A percentile compares a stretch with the other conserved stretches of the same genome.
These are phyloP conservation scores for Curvularia hawaiiensis DNA, from an alignment of 2,329 filamentous ascomycete species.

Conservation along the genomic window DNA sequence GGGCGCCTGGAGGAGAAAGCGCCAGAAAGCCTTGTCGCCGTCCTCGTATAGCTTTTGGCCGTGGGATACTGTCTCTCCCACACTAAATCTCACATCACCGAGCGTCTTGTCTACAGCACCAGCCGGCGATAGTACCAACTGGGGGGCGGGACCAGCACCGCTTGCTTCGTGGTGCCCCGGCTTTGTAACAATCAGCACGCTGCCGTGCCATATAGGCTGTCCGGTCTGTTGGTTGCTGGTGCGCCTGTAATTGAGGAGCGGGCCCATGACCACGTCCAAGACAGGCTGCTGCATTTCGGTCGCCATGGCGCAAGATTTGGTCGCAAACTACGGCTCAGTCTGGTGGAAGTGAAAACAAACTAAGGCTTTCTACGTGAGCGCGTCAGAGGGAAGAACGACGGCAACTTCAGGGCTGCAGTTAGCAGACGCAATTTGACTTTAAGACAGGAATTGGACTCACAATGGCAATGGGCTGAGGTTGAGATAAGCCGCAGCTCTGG, in stretches of 20 bases:
- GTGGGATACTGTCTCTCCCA: conserved; percentile 44
- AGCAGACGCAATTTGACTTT: conserved; percentile 14
- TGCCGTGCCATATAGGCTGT: conserved; percentile 74
- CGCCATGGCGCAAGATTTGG: conserved; percentile 6
- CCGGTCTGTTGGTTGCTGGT: conserved; percentile 63
- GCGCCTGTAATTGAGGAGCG: conserved; percentile 76
- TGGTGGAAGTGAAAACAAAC: background rate
- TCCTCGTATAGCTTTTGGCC: conserved; percentile 66
- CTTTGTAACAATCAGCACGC: conserved; percentile 80
- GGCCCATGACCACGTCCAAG: conserved; percentile 70
- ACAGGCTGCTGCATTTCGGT: background rate
- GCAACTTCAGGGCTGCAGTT: conserved; percentile 13
- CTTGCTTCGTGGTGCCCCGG: conserved; percentile 62
- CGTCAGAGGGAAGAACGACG: conserved; percentile 2
- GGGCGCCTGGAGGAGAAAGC: conserved; percentile 64
- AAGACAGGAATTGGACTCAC: conserved; percentile 16
- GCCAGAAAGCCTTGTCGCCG: conserved; percentile 63
- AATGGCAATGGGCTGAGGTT: conserved; percentile 20
- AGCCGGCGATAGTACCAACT: conserved; percentile 63
- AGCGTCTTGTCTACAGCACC: conserved; percentile 44
- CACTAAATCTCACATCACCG: conserved; percentile 32
- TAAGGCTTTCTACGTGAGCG: background rate
- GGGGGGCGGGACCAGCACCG: conserved; percentile 49
- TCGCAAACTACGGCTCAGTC: conserved; percentile 3
- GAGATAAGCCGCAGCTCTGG: conserved; percentile 10